Base-by-base conservation (phyloP, 495 filamentous ascomycete genomes). In the Hamigera avellanea region DNA sequence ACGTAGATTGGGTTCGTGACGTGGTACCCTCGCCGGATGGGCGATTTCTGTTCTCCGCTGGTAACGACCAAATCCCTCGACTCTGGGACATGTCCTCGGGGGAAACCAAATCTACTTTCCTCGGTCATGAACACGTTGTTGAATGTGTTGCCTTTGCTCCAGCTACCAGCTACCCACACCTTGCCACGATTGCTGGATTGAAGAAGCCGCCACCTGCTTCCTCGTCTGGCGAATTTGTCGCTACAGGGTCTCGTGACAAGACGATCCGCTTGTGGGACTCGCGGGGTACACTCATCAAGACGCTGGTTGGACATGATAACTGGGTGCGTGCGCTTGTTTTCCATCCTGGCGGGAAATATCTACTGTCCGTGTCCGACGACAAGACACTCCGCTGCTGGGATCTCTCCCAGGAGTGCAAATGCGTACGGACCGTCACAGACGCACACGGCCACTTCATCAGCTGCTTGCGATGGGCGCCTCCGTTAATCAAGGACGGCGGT, bases 371-470 rank as follows among this genome's bases (percentile, higher is more conserved):
- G 3, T 66, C 80, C 16, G 91, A 98, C 48, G 91, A 98, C 54
- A 93, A 93, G 57, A 88, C 86, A 9, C 64, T 98, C 23, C 69
- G 89, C 29, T 95, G 89, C 63, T 98, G 91, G 91, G 91, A 98
- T 62, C 65, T 98, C 7, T 69, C 72, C 10, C 91, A 98, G 49
- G 88, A 95, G 54, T 83, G 84, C 13, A 81, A 82, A 43, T 86
- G 86, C 44, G 88, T 95, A 38, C 88, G 88, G 63, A 81, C 73
- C 2, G 57, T 95, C 12, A 64, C 71, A 25, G 81, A 88, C 46
- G 82, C 77, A 1, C 91, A 95, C 54, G 79, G 67, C 5, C 86
- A 87, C 53, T 98, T 98, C 47, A 74, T 95, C 26, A 83, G 73
- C 42, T 91, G 85, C 53, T 64, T 98, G 26, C 57, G 86, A 37